phyloP scores from a whole-genome alignment of 2,329 filamentous ascomycete genomes.

The Delphinella strobiligena region DNA sequence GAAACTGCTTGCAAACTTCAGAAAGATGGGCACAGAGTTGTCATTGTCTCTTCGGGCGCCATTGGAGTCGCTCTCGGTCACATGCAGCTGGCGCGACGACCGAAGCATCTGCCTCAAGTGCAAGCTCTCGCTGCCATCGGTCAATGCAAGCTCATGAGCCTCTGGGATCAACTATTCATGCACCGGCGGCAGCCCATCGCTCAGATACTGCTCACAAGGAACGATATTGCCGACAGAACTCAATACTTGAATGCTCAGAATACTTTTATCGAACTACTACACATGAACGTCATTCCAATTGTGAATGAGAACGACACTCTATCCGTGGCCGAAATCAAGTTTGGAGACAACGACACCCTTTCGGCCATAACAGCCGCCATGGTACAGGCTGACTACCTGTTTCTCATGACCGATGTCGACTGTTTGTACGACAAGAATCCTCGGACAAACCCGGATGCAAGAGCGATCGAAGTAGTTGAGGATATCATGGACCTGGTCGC shows the following conservation, averaged over 20 bases:
- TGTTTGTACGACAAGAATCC: constrained; percentile 96
- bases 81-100: constrained; percentile 78
- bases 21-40: constrained; percentile 84
- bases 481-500: constrained; percentile 74
- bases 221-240: constrained; percentile 91
- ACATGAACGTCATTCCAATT: constrained; percentile 94
- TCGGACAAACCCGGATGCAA: constrained; percentile 68
- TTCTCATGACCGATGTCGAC: constrained; percentile 98
- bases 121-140: constrained; percentile 94
- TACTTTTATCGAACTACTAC: constrained; percentile 76
- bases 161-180: constrained; percentile 88
- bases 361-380: constrained; percentile 94
- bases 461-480: constrained; percentile 82
- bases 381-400: constrained; percentile 92
- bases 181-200: constrained; percentile 85
- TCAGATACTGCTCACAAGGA: constrained; percentile 86
- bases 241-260: constrained; percentile 96
- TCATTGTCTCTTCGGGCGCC: constrained; percentile 93
- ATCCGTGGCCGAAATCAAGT: constrained; percentile 96
- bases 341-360: constrained; percentile 95
- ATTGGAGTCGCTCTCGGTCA: constrained; percentile 86
- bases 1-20: constrained; percentile 81
- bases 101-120: constrained; percentile 79
- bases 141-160: constrained; percentile 84
- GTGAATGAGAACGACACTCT: constrained; percentile 98